Percentiles rank a stretch among this genome's conserved stretches.
These are phyloP conservation scores for Platanthera zijinensis DNA, from an alignment of 106 monocot genomes.

Conservation along the genomic window DNA sequence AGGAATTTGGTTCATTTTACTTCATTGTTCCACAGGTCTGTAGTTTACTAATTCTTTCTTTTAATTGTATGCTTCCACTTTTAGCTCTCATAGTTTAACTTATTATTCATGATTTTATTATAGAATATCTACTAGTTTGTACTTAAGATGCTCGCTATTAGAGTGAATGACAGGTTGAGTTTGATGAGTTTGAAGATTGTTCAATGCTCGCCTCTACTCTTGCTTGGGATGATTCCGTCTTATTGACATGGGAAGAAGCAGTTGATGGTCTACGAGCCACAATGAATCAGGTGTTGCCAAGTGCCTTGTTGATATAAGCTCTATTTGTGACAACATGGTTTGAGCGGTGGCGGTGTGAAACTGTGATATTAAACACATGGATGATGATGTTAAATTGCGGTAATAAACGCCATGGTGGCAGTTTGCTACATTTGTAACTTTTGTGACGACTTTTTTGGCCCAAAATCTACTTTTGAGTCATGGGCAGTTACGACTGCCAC, in stretches of 20 bases:
- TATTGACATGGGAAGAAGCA: slow-evolving; percentile 69
- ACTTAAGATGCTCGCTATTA: slow-evolving; percentile 21
- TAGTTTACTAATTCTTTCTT: slow-evolving; percentile 6
- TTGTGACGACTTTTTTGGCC: no score
- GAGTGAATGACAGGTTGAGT: slow-evolving; percentile 78
- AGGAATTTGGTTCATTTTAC: slow-evolving; percentile 82
- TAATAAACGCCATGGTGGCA: no score
- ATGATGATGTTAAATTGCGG: no score
- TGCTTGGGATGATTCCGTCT: slow-evolving; percentile 82
- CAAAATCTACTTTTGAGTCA: no score
- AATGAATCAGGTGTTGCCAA: slow-evolving; percentile 42
- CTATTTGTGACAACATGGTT: no score
- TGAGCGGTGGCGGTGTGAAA: no score
- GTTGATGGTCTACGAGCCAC: slow-evolving; percentile 48
- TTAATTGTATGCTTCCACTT: neutral
- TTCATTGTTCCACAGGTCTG: slow-evolving; percentile 81
- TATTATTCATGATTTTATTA: neutral
- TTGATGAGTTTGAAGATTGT: slow-evolving; percentile 73
- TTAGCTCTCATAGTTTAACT: neutral
- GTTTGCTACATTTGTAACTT: no score
- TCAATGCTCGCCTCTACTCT: slow-evolving; percentile 74
- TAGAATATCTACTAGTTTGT: slow-evolving; percentile 18
- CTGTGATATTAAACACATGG: no score
- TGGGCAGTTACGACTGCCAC: no score
- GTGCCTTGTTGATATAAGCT: neutral